Conservation (phyloP, 1,284 basidiomycete genomes). For the Cryptococcus sp. region DNA sequence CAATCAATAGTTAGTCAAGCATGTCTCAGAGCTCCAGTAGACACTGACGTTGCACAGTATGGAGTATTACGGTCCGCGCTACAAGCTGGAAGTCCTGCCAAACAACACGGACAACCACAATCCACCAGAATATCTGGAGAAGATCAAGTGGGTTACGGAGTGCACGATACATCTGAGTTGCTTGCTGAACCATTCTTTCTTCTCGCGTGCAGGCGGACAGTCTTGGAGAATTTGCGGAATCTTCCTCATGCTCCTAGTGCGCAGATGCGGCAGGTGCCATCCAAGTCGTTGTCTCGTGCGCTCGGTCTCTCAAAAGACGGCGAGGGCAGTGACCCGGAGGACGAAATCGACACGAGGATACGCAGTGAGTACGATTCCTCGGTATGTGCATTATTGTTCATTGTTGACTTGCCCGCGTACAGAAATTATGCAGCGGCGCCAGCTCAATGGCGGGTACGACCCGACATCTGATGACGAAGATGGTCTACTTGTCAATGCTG, state of each 20-base stretch:
- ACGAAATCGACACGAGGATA: conserved; percentile 49
- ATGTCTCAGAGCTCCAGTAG: not conserved
- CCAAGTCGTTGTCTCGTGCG: conserved; percentile 43
- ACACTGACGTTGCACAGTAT: conserved; percentile 55
- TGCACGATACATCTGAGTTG: not conserved
- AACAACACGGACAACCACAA: conserved; percentile 97
- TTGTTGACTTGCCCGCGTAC: not conserved
- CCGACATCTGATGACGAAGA: conserved; percentile 31
- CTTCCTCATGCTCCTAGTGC: conserved; percentile 83
- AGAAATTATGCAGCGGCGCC: conserved; percentile 30
- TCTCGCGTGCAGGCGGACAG: conserved; percentile 58
- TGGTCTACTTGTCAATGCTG: conserved; percentile 4
- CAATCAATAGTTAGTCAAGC: conserved; percentile 69
- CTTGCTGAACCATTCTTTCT: not conserved
- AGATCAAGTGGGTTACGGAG: conserved; percentile 58
- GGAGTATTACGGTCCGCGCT: conserved; percentile 96
- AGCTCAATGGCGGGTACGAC: conserved; percentile 21
- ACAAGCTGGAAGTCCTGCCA: conserved; percentile 83
- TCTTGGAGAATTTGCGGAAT: conserved; percentile 75
- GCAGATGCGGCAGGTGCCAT: conserved; percentile 79
- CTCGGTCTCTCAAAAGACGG: conserved; percentile 44
- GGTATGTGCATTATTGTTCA: not conserved
- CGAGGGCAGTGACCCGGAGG: conserved; percentile 49
- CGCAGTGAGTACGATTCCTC: conserved; percentile 35
- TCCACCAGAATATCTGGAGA: conserved; percentile 77